Base-by-base conservation (phyloP, 805 yeast species). In the Nakazawaea molendinolei region DNA sequence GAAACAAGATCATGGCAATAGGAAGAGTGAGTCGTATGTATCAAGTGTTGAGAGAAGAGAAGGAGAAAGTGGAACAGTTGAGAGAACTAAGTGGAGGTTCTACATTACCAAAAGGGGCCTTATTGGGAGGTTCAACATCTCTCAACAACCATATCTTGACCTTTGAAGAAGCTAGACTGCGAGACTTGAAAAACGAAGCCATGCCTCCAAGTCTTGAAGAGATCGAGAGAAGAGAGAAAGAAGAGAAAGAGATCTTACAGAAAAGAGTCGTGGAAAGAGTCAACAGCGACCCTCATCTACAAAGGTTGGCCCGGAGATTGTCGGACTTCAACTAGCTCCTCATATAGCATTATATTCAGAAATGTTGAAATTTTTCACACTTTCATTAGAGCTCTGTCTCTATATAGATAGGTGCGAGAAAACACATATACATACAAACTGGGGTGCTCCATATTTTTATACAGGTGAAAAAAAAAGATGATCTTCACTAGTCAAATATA, bases 1-100 rank as follows among this genome's bases (percentile, higher is more conserved):
- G 90, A 44, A 87, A 85, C 59, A 90, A 90, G 67, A 84, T 92
- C 35, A 61, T 90, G 49, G 97, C 97, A 10, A 92, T 90, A 58
- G 97, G 97, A n/a, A 75, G 95, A 46, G 86, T 90, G 46, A 81
- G 95, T 17, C 73, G 96, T 39, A 86, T 90, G 95, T 89, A 83
- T 60, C 81, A 79, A 44, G 81, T 89, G 6, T 67, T 90, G 48
- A 72, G 97, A 46, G 87, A 86, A 53, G 95, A 90, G 51, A 72
- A 89, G 31, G 97, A 86, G 56, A 77, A 76, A 46, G 92, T 90
- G 33, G 79, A 80, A 34, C 86, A 81, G 51, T 67, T 90, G 50
- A 86, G 86, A 60, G 67, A 69, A 13, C 66, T 76, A 44, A 70
- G 81, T 43, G 79, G 86, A 32, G 90, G 92, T n/a, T 66, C 64